Conservation (phyloP, 768 basidiomycete genomes). For the Auricularia heimuer region DNA sequence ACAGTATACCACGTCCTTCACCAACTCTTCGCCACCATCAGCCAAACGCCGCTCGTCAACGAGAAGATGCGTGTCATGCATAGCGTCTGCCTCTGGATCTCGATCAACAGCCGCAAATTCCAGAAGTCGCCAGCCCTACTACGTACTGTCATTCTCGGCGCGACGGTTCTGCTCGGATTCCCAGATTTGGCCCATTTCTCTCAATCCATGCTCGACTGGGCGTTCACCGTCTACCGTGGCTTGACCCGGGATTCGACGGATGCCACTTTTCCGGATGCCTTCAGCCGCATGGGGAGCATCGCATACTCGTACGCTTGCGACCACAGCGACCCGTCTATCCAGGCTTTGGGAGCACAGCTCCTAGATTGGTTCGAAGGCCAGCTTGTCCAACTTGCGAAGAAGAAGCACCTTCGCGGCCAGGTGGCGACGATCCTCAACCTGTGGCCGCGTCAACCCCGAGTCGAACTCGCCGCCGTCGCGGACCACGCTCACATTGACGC, state of each 20-base stretch:
- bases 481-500: conserved; percentile 31
- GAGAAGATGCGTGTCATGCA: conserved; percentile 74
- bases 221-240: conserved; percentile 42
- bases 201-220: conserved; percentile 75
- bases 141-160: conserved; percentile 57
- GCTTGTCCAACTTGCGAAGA: conserved; percentile 31
- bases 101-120: conserved; percentile 48
- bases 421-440: conserved; percentile 52
- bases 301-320: conserved; percentile 44
- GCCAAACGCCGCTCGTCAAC: conserved; percentile 63
- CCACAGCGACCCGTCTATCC: conserved; percentile 19
- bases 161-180: conserved; percentile 55
- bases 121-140: conserved; percentile 45
- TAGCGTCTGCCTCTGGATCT: conserved; percentile 62
- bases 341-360: conserved; percentile 37
- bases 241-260: conserved; percentile 28
- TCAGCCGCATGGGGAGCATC: conserved; percentile 58
- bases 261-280: conserved; percentile 47
- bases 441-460: conserved; percentile 61
- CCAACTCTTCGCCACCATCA: conserved; percentile 56
- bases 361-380: conserved; percentile 56
- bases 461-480: conserved; percentile 36
- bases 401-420: conserved; percentile 29
- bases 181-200: conserved; percentile 56
- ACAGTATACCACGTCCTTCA: conserved; percentile 72